A percentile compares a stretch with the other conserved stretches of the same genome.
Conservation (phyloP, 768 basidiomycete species). For the Termitomyces sp. region DNA sequence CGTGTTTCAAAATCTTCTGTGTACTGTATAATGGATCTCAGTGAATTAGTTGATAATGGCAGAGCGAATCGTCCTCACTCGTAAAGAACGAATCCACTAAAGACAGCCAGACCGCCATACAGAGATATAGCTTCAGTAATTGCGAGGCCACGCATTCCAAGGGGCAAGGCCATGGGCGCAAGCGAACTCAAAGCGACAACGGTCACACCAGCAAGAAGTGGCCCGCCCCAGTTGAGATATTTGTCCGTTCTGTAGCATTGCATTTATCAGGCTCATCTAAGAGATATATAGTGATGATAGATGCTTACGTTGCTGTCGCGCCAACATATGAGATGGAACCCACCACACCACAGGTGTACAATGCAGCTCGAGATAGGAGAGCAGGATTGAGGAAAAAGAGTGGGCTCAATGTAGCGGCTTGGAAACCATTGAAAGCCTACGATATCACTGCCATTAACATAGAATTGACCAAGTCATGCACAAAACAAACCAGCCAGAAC, state of each 20-base stretch:
- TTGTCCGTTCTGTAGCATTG: slow-evolving; percentile 56
- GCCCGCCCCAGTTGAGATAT: slow-evolving; percentile 83
- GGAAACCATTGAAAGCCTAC: slow-evolving; percentile 81
- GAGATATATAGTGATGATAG: not conserved
- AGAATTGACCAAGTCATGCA: not conserved
- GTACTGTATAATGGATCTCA: slow-evolving; percentile 43
- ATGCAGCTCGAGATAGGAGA: slow-evolving; percentile 78
- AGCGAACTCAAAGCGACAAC: slow-evolving; percentile 85
- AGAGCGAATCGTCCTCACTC: slow-evolving; percentile 48
- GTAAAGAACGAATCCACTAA: slow-evolving; percentile 82
- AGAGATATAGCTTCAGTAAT: slow-evolving; percentile 74
- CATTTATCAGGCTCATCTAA: not conserved
- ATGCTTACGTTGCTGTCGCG: slow-evolving; percentile 71
- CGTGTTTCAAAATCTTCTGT: slow-evolving; percentile 80
- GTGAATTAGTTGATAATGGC: not conserved
- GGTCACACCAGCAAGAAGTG: slow-evolving; percentile 84
- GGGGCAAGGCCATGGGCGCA: slow-evolving; percentile 86
- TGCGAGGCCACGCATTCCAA: slow-evolving; percentile 74
- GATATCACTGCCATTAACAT: not conserved
- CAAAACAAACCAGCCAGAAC: slow-evolving; percentile 68
- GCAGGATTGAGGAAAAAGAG: slow-evolving; percentile 88
- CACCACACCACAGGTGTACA: slow-evolving; percentile 87
- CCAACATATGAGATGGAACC: slow-evolving; percentile 85
- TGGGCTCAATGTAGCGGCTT: slow-evolving; percentile 83
- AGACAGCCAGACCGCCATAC: slow-evolving; percentile 88